phyloP scores from a whole-genome alignment of 768 basidiomycete species.

The Fomitopsis pulvina region DNA sequence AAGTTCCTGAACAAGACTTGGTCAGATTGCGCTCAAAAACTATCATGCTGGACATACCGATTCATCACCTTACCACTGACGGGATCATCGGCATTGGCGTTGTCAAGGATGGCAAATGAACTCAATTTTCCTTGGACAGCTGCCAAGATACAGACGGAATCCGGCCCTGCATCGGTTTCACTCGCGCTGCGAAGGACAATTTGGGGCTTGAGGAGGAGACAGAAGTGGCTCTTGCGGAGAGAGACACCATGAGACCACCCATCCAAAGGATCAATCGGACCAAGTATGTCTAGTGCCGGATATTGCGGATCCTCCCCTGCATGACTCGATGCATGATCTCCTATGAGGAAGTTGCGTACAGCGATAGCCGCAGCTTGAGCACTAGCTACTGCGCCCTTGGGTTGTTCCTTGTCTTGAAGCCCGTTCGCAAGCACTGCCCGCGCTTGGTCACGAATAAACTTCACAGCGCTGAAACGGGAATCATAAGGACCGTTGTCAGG shows the following conservation, averaged over 20 bases:
- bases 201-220: slow-evolving; percentile 88
- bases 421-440: slow-evolving; percentile 33
- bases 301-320: slow-evolving; percentile 29
- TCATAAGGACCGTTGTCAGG: not conserved
- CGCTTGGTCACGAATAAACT: slow-evolving; percentile 83
- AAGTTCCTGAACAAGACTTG: slow-evolving; percentile 51
- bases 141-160: slow-evolving; percentile 64
- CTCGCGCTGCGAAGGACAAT: slow-evolving; percentile 67
- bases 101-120: slow-evolving; percentile 77
- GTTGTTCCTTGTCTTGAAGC: slow-evolving; percentile 19
- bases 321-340: slow-evolving; percentile 40
- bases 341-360: slow-evolving; percentile 56
- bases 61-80: slow-evolving; percentile 83
- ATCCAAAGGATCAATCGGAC: slow-evolving; percentile 49
- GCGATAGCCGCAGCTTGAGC: slow-evolving; percentile 65
- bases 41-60: slow-evolving; percentile 39
- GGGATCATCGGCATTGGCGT: slow-evolving; percentile 70
- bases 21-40: not conserved
- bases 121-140: slow-evolving; percentile 77
- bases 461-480: slow-evolving; percentile 52
- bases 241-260: slow-evolving; percentile 73
- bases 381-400: slow-evolving; percentile 30
- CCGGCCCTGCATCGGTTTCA: slow-evolving; percentile 39
- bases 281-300: slow-evolving; percentile 26
- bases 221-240: slow-evolving; percentile 66